Conservation (phyloP, 2,329 filamentous ascomycete genomes). For the Monosporascus sp. region DNA sequence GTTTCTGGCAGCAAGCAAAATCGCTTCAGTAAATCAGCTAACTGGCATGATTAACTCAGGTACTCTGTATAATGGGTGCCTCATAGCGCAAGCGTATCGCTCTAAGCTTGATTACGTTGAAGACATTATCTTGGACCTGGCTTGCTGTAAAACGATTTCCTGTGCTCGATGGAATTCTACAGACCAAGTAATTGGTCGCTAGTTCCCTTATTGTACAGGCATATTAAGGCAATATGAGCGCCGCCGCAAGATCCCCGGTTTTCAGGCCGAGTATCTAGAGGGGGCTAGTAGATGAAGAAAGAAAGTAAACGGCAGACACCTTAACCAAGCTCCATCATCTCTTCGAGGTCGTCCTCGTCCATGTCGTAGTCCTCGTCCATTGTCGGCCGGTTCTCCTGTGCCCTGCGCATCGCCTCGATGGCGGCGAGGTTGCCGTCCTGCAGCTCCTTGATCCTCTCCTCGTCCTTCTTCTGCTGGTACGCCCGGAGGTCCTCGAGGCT, state of each 20-base stretch:
- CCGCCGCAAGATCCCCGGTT: too few relatives aligned
- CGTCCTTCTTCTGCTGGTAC: slow-evolving; percentile 71
- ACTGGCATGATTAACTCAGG: too few relatives aligned
- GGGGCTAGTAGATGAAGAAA: neutral
- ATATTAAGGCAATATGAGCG: too few relatives aligned
- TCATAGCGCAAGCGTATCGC: too few relatives aligned
- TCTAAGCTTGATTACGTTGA: too few relatives aligned
- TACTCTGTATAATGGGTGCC: too few relatives aligned
- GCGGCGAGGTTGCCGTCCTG: slow-evolving; percentile 38
- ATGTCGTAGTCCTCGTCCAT: slow-evolving; percentile 42
- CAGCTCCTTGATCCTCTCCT: slow-evolving; percentile 61
- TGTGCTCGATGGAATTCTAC: too few relatives aligned
- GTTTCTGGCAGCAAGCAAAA: slow-evolving; percentile 89
- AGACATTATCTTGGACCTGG: too few relatives aligned
- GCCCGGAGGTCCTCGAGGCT: slow-evolving; percentile 69
- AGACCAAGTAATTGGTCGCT: too few relatives aligned
- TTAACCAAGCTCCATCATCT: slow-evolving; percentile 45
- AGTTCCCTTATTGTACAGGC: too few relatives aligned
- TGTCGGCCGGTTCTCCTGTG: slow-evolving; percentile 18
- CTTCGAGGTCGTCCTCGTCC: slow-evolving; percentile 48
- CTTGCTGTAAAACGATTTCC: too few relatives aligned
- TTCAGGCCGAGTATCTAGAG: too few relatives aligned
- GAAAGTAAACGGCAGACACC: neutral
- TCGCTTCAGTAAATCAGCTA: slow-evolving; percentile 28
- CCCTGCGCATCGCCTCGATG: slow-evolving; percentile 19